Percentiles rank a stretch among this genome's conserved stretches.
Evolutionary conservation across 805 yeast species (phyloP).

Genomic region (Schwanniomyces polymorphus): DNA sequence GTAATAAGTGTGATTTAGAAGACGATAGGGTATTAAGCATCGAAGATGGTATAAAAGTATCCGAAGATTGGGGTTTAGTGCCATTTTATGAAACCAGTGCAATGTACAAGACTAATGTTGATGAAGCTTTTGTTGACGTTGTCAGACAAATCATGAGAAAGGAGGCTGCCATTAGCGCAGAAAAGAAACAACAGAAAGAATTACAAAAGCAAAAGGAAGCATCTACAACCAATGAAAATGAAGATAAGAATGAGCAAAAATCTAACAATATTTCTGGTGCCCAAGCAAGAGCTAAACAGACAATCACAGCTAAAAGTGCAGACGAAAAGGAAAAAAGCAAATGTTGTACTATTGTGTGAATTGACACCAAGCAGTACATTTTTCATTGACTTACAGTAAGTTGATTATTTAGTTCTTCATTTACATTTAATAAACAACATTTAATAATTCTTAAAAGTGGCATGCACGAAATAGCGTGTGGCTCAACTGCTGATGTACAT

Average conservation of each 20-base stretch:
- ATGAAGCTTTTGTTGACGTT: constrained; percentile 84
- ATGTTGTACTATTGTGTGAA: constrained; percentile 32
- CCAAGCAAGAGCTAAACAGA: constrained; percentile 5
- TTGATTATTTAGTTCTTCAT: background rate
- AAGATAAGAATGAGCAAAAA: constrained; percentile 4
- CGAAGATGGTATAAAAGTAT: constrained; percentile 79
- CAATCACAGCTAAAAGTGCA: constrained; percentile 14
- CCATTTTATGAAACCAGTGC: constrained; percentile 95
- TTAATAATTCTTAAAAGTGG: background rate
- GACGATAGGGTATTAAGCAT: constrained; percentile 74
- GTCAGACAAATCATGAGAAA: constrained; percentile 86
- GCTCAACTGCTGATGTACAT: background rate
- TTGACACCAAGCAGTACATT: background rate
- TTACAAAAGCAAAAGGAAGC: constrained; percentile 33
- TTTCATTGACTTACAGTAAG: background rate
- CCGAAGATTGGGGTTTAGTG: constrained; percentile 83
- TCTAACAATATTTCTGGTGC: constrained; percentile 2
- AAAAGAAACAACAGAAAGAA: constrained; percentile 45
- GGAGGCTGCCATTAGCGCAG: constrained; percentile 51
- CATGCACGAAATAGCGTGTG: too few species aligned
- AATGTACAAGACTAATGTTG: constrained; percentile 84
- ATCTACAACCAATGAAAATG: constrained; percentile 2
- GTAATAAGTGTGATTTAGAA: constrained; percentile 85
- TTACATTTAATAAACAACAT: background rate
- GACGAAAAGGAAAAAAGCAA: constrained; percentile 12